Base-by-base conservation (phyloP, 2,329 filamentous ascomycete species). In the Diaporthe sp. region DNA sequence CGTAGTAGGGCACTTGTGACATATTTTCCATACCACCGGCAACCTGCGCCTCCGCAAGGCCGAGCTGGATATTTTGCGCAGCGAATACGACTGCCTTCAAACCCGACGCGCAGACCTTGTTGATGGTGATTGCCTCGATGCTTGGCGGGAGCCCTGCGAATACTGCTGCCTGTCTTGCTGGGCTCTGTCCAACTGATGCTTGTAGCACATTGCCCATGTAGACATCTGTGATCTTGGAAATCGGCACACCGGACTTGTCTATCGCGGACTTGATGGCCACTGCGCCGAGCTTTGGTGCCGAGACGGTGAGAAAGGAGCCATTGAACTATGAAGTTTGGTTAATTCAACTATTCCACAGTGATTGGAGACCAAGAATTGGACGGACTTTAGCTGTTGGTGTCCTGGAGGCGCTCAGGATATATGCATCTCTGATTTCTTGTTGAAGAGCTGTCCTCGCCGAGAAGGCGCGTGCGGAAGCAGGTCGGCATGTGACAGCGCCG, bases 21-120 rank as follows among this genome's bases (percentile, higher is more conserved):
- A 99, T 99, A 85, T 95, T 98, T 87, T 99, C 97, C 94, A 99
- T 98, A 71, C 97, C 97, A 76, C 97, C 97, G 1, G 97, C 97
- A 10, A 98, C 89, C 82, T 97, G 94, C 0, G 94, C 96, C 80
- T 97, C 94, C 22, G 95, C 91, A 13, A 97, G 89, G 7, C 97
- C 96, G 15, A 99, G 90, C 84, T 98, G 95, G 79, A 98, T 98
- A 81, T 97, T 97, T 81, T 98, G 95, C 1, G 96, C 96, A 1
- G 96, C 97, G 58, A 98, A 90, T 30, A 90, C 92, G 6, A 98
- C 95, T 1, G 97, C 94, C 84, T 99, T 99, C 78, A 99, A 88
- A 7, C 97, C 97, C 0, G 96, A 98, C 5, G 97, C 94, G 87
- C 97, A 99, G 75, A 99, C 97, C 86, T 99, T 99, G 89, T 99